phyloP scores from a whole-genome alignment of 176 grass and related monocot genomes.

The Oryza officinalis region DNA sequence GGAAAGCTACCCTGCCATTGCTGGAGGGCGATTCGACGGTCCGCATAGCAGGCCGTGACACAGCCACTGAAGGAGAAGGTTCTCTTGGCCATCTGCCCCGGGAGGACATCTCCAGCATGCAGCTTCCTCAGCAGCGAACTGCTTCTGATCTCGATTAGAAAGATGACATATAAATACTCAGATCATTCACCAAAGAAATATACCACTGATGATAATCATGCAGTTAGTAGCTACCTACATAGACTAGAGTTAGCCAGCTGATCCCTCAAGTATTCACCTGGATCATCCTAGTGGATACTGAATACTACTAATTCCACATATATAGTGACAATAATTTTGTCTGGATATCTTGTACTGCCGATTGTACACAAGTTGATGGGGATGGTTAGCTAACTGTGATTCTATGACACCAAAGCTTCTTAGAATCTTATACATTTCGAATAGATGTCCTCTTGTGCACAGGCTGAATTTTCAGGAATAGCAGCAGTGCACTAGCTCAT shows the following conservation, averaged over 20 bases:
- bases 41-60: background rate
- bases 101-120: slow-evolving; percentile 96
- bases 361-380: slow-evolving; percentile 15
- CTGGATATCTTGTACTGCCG: background rate
- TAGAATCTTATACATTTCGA: background rate
- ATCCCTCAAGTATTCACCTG: slow-evolving; percentile 3
- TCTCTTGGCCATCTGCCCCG: slow-evolving; percentile 70
- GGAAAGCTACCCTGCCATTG: slow-evolving; percentile 63
- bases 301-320: no score
- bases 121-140: slow-evolving; percentile 60
- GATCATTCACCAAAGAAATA: slow-evolving; percentile 4
- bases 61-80: slow-evolving; percentile 14
- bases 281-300: slow-evolving; percentile 17
- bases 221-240: slow-evolving; percentile 6
- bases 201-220: slow-evolving; percentile 7
- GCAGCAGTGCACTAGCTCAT: background rate
- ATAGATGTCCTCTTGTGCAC: background rate
- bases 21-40: slow-evolving; percentile 46
- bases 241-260: background rate
- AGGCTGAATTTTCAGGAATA: background rate
- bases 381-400: background rate
- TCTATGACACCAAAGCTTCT: background rate
- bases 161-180: background rate
- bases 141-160: slow-evolving; percentile 59
- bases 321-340: slow-evolving; percentile 5